Percentiles rank a stretch among this genome's conserved stretches.
Conservation (phyloP, 1,284 basidiomycete species). For the Ganoderma meredithae region DNA sequence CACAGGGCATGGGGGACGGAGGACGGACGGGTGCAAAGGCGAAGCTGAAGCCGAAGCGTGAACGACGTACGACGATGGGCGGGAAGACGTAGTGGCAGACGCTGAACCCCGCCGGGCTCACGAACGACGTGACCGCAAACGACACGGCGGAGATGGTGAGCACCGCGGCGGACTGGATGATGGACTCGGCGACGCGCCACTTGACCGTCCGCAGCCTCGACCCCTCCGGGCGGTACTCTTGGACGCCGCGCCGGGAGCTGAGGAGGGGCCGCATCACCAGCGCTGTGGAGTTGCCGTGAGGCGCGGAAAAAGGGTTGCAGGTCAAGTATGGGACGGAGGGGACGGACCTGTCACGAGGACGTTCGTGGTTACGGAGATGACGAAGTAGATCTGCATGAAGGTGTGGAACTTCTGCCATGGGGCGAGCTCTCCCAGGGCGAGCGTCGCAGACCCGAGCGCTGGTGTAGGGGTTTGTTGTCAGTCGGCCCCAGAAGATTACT, state of each 20-base stretch:
- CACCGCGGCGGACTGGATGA: constrained; percentile 30
- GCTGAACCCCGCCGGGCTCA: constrained; percentile 29
- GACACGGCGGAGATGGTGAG: constrained; percentile 27
- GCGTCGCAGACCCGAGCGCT: constrained; percentile 15
- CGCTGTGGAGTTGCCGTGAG: constrained; percentile 4
- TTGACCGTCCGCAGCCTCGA: constrained; percentile 13
- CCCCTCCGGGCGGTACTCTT: constrained; percentile 13
- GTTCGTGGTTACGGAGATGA: constrained; percentile 11
- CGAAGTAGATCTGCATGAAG: constrained; percentile 9
- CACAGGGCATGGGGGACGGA: too few species aligned
- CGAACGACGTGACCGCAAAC: constrained; percentile 26
- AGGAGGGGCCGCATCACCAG: constrained; percentile 29
- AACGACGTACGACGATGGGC: constrained; percentile 23
- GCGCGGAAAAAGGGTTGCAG: background rate
- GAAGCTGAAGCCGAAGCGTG: background rate
- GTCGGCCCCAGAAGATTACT: background rate
- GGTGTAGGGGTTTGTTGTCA: background rate
- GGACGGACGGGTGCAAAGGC: background rate
- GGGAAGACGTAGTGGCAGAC: constrained; percentile 29
- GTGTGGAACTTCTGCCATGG: background rate
- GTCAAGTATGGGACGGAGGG: background rate
- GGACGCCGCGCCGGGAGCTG: constrained; percentile 13
- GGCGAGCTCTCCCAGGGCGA: background rate
- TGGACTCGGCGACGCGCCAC: constrained; percentile 27
- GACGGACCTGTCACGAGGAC: constrained; percentile 10